Percentiles rank a stretch among this genome's conserved stretches.
Evolutionary conservation across 306 rosid species (phyloP).

Genomic region (Bauhinia variegata): DNA sequence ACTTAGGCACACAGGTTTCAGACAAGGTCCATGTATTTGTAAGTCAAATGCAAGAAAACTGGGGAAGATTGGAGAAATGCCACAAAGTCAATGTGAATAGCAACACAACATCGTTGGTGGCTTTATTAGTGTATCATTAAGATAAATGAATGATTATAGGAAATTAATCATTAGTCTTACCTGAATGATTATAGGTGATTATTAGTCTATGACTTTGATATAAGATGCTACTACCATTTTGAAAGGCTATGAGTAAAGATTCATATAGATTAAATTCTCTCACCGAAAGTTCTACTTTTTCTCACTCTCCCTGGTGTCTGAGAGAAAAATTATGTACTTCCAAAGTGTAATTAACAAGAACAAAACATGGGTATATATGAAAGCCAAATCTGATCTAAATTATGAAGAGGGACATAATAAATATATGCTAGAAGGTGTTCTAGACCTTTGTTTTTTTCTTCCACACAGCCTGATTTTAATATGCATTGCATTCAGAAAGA

Average conservation of each 20-base stretch:
- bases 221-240: constrained; percentile 16
- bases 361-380: not conserved
- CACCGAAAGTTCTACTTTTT: constrained; percentile 21
- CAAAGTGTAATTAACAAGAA: constrained; percentile 1
- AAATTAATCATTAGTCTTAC: constrained; percentile 2
- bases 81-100: constrained; percentile 37
- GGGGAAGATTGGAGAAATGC: constrained; percentile 28
- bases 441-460: not conserved
- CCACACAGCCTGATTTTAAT: constrained; percentile 29
- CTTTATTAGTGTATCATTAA: constrained; percentile 13
- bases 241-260: constrained; percentile 35
- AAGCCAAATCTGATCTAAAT: not conserved
- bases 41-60: constrained; percentile 12
- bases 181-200: constrained; percentile 19
- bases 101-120: constrained; percentile 29
- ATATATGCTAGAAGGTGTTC: constrained; percentile 24
- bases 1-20: constrained; percentile 5
- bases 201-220: constrained; percentile 32
- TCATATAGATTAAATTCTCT: constrained; percentile 10
- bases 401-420: too few species aligned
- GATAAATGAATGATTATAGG: constrained; percentile 20
- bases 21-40: constrained; percentile 1
- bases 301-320: not conserved
- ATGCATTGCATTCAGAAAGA: constrained; percentile 44
- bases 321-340: not conserved